Conservation (phyloP, 148 eudicot genomes). For the Amaranthus hypochondriacus region DNA sequence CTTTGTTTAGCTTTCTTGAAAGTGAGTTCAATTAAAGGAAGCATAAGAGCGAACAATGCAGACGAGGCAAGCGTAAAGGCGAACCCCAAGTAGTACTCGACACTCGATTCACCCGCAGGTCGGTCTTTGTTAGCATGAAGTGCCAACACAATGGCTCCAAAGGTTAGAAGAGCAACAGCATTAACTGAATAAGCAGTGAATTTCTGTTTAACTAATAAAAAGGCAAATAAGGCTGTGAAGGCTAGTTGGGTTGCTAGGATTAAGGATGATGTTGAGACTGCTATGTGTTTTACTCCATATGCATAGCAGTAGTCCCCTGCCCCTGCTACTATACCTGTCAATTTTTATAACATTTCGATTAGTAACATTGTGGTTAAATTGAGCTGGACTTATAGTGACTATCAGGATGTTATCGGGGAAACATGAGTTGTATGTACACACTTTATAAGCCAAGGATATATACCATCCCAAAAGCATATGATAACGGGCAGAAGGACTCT, state of each 20-base stretch:
- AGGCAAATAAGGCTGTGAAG: slow-evolving; percentile 55
- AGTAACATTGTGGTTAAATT: too few relatives aligned
- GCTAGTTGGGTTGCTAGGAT: slow-evolving; percentile 60
- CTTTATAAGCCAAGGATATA: too few relatives aligned
- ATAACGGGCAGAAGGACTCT: too few relatives aligned
- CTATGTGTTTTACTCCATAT: slow-evolving; percentile 46
- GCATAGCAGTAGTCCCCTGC: slow-evolving; percentile 52
- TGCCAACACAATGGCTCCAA: slow-evolving; percentile 55
- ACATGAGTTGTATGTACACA: too few relatives aligned
- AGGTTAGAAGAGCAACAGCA: slow-evolving; percentile 47
- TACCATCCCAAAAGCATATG: too few relatives aligned
- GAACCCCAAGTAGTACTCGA: slow-evolving; percentile 43
- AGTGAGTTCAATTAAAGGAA: slow-evolving; percentile 56
- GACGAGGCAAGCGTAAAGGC: slow-evolving; percentile 46
- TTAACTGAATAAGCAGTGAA: slow-evolving; percentile 54
- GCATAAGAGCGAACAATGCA: slow-evolving; percentile 41
- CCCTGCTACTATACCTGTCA: slow-evolving; percentile 47
- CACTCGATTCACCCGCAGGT: slow-evolving; percentile 34
- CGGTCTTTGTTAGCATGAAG: slow-evolving; percentile 45
- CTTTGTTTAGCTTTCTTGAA: slow-evolving; percentile 40
- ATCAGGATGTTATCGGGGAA: too few relatives aligned
- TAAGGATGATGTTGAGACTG: slow-evolving; percentile 61
- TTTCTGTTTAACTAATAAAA: slow-evolving; percentile 44
- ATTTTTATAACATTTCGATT: too few relatives aligned
- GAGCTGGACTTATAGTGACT: too few relatives aligned